Base-by-base conservation (phyloP, 129 eudicot species). In the Flaveria bidentis region DNA sequence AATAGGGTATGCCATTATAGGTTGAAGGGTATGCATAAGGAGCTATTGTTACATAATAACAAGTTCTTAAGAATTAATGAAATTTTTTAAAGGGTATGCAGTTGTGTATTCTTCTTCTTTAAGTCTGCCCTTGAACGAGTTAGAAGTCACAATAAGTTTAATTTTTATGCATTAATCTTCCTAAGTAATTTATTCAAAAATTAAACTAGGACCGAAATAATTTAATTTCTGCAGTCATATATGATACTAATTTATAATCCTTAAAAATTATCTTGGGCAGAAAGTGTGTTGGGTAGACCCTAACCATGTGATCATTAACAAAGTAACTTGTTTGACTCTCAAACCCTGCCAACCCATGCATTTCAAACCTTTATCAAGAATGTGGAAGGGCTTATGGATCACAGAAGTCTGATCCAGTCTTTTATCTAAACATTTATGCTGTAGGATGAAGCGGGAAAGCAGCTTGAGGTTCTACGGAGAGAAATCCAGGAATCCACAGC, bases 371-470 rank as follows among this genome's bases (percentile, higher is more conserved):
- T 12, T 60, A 23, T 14, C 30, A 2, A 57, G 64, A 57, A 57
- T 9, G 33, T 57, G 20, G 30, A 57, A 57, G 64, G 60, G 30
- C 64, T 57, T 22, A 57, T 22, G 30, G 28, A 22, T 53, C 9
- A 57, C 53, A 62, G 18, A 22, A 52, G 49, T 72, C 44, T 49
- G 55, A 18, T 79, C 41, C 52, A 72, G 18, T 41, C 7, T 81
- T 71, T 23, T 77, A 22, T 69, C 52, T 17, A 20, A 57, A 20
- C 36, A 49, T 75, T 57, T 17, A 28, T 68, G 30, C 30, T 80
- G 23, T 83, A 95, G 99, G 97, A 95, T 9, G 99, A 88, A 73
- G 97, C 96, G 62, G 86, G 79, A 65, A 86, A 69, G 65, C 99
- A 91, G 83, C 99, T 91, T 74, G 86, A 84, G 83, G 84, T 82